A percentile compares a stretch with the other conserved stretches of the same genome.
phyloP scores from a whole-genome alignment of 2,329 filamentous ascomycete genomes.

The Escovopsis sp. region DNA sequence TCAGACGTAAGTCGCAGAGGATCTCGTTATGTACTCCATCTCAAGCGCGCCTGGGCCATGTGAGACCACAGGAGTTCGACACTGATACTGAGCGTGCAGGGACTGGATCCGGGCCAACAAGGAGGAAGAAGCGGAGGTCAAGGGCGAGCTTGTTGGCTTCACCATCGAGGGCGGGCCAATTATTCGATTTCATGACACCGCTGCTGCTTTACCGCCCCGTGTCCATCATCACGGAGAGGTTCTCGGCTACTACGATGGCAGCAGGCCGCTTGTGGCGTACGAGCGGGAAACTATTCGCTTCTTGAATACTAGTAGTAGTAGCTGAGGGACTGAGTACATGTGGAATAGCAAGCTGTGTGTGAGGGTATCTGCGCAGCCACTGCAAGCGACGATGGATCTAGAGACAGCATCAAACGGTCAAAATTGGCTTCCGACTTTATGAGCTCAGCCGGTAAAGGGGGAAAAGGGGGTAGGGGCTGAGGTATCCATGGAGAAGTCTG shows the following conservation, averaged over 20 bases:
- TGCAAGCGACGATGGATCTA: too few species aligned
- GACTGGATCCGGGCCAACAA: constrained; percentile 22
- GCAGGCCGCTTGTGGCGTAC: constrained; percentile 24
- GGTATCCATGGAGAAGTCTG: too few species aligned
- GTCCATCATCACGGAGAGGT: constrained; percentile 19
- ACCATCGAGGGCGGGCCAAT: constrained; percentile 31
- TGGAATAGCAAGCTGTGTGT: too few species aligned
- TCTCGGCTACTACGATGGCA: constrained; percentile 20
- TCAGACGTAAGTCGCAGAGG: constrained; percentile 30
- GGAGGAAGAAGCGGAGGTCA: constrained; percentile 18
- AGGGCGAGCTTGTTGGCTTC: constrained; percentile 27
- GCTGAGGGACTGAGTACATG: too few species aligned
- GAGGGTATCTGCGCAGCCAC: too few species aligned
- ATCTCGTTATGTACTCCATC: too few species aligned
- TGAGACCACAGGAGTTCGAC: neutral
- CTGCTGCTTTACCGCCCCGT: constrained; percentile 10
- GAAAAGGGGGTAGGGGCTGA: too few species aligned
- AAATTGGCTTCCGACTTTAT: too few species aligned
- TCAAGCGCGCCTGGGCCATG: constrained; percentile 4
- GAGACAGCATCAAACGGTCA: too few species aligned
- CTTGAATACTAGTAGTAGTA: neutral
- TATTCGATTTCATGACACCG: constrained; percentile 20
- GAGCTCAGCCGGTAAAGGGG: too few species aligned
- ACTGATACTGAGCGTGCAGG: constrained; percentile 12
- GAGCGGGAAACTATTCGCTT: constrained; percentile 17